phyloP scores from a whole-genome alignment of 2,329 filamentous ascomycete species.

The Cercospora beticola region DNA sequence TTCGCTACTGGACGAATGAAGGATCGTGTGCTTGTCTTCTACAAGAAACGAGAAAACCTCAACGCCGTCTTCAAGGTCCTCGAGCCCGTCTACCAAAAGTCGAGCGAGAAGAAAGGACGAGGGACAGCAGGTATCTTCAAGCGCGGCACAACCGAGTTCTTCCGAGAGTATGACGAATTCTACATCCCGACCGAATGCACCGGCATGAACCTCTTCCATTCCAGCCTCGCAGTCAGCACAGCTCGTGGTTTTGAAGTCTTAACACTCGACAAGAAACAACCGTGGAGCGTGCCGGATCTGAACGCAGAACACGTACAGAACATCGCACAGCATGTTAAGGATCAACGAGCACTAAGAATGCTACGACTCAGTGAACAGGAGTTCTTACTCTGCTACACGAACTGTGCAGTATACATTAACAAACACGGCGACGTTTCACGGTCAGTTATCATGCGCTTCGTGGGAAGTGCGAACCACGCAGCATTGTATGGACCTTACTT shows the following conservation, averaged over 20 bases:
- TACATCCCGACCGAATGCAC: conserved; percentile 96
- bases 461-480: conserved; percentile 83
- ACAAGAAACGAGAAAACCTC: conserved; percentile 86
- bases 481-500: conserved; percentile 91
- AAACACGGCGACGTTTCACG: conserved; percentile 95
- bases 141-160: conserved; percentile 82
- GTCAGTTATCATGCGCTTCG: conserved; percentile 96
- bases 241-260: conserved; percentile 92
- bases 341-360: conserved; percentile 89
- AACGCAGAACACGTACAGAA: conserved; percentile 74
- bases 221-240: conserved; percentile 86
- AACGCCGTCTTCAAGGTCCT: conserved; percentile 94
- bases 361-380: conserved; percentile 87
- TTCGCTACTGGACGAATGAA: conserved; percentile 97
- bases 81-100: conserved; percentile 92
- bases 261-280: conserved; percentile 94
- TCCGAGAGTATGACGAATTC: conserved; percentile 98
- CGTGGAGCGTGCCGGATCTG: conserved; percentile 88
- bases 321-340: conserved; percentile 79
- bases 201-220: conserved; percentile 93
- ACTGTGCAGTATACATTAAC: conserved; percentile 96
- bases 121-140: conserved; percentile 62
- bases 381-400: conserved; percentile 89
- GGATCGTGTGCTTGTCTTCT: conserved; percentile 89
- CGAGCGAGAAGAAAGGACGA: conserved; percentile 71